Base-by-base conservation (phyloP, 345 rosid genomes). In the Laguncularia racemosa region DNA sequence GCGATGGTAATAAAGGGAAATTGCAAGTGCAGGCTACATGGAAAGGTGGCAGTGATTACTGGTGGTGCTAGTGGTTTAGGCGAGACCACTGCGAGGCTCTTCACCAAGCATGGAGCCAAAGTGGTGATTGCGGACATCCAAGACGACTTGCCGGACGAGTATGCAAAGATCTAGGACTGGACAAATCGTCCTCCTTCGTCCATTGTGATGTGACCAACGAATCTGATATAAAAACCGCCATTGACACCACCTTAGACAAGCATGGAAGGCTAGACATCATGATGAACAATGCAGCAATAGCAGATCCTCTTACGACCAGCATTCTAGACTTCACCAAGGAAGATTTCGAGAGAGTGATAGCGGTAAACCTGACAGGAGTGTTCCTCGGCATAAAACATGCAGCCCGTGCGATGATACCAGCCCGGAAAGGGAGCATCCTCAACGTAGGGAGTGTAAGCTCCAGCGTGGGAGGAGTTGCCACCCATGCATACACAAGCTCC, bases 381-480 rank as follows among this genome's bases (percentile, higher is more conserved):
- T 71, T 74, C 66, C 55, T 77, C 0, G 82, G 67, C 6, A 74
- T 78, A 44, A 80, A 80, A 63, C 80, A 77, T 19, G 79, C 86
- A 0, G 62, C 79, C 0, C 64, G 73, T 53, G 74, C 73, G 15
- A 81, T 81, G 79, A 58, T 74, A 3, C 71, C 67, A 3, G 18
- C 62, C 0, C 57, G 49, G 10, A 64, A 53, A 1, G 76, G 87
- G 28, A 68, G 66, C 65, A 76, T 76, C 6, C 48, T 72, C 11
- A 76, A 71, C 66, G 71, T 76, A 10, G 58, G 75, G 0, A 76
- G 76, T 49, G 67, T 57, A 7, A 50, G 76, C 6, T 66, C 79
- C 4, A 67, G 56, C 8, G 65, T 71, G 20, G 64, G 60, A 2
- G 79, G 77, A n/a, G 18, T 71, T 13, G 21, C 54, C 3, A 44